Percentiles rank a stretch among this genome's conserved stretches.
Evolutionary conservation across 495 filamentous ascomycete genomes (phyloP).

Genomic region (Neurospora cerealis): DNA sequence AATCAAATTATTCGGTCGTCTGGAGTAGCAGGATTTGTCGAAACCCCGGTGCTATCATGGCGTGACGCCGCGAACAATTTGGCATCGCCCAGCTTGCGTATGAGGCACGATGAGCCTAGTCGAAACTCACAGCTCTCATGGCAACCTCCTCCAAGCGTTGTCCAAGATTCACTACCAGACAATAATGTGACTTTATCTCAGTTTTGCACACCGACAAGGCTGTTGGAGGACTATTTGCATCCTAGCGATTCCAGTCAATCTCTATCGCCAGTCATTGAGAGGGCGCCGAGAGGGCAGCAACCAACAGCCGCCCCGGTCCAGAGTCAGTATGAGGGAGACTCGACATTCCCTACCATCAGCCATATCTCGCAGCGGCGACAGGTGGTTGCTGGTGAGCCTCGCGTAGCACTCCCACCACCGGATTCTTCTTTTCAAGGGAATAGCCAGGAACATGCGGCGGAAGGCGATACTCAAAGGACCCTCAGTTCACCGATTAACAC

Average conservation of each 20-base stretch:
- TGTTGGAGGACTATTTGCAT: constrained; percentile 32
- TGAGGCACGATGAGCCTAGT: not conserved
- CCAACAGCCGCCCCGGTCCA: not conserved
- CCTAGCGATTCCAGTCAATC: constrained; percentile 18
- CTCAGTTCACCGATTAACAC: not conserved
- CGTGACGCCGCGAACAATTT: constrained; percentile 34
- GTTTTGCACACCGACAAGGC: constrained; percentile 30
- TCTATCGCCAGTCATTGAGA: not conserved
- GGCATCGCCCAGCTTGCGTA: constrained; percentile 25
- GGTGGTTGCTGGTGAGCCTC: not conserved
- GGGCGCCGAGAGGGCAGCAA: not conserved
- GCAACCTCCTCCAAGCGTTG: constrained; percentile 27
- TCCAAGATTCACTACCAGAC: constrained; percentile 31
- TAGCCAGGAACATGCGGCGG: not conserved
- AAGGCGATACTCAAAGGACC: not conserved
- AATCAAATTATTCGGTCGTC: not conserved
- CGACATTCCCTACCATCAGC: not conserved
- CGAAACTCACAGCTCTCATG: constrained; percentile 19
- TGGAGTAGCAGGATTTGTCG: constrained; percentile 2
- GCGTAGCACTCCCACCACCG: not conserved
- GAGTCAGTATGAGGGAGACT: not conserved
- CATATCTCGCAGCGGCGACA: not conserved
- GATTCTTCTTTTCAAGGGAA: not conserved
- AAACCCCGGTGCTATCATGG: constrained; percentile 34
- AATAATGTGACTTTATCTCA: constrained; percentile 16